Evolutionary conservation across 768 basidiomycete species (phyloP), one percentile per base, ranked within the genome.

Genomic region (Cantharellus anzutake): DNA sequence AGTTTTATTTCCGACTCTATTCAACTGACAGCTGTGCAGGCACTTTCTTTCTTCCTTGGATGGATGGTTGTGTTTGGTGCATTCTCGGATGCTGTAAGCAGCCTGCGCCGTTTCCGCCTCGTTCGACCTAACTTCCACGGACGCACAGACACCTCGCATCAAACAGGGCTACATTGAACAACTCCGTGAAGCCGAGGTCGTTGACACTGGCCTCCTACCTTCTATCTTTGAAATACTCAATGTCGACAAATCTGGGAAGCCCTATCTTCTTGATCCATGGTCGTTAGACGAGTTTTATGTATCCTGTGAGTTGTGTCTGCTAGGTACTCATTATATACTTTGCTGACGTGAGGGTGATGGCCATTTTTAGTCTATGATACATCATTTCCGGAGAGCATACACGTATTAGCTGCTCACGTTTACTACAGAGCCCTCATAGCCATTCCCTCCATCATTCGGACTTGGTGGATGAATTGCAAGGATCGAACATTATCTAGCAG

Each of bases 31-130:
- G 20, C 20, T 29, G 20, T 29, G 20, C 20, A 29, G 20, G 20
- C 20, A 29, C 20, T 29, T 29, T 29, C 20, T 29, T 29, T 11
- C 63, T 71, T 96, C n/a, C 76, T 96, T 4, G 79, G 77, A 2
- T 96, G 91, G 92, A 86, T 93, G 83, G 71, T 89, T n/a, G 68
- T 83, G 1, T 83, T 96, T 62, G 88, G 92, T 66, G 73, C 85
- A 20, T 96, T 96, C 70, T 73, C 74, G 35, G 81, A 87, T 68
- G 84, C 89, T 4, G 92, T 93, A 68, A 63, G 87, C 65, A 37
- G 60, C 62, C 58, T 63, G n/a, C 51, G 59, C 14, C 20, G 58
- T 0, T 65, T 65, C 59, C 42, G 52, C 2, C 61, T 63, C 62
- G 42, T 60, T 42, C 7, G 29, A 52, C 1, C 38, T 35, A 5